Conservation (phyloP, 805 yeast species). For the Lipomyces sp. region DNA sequence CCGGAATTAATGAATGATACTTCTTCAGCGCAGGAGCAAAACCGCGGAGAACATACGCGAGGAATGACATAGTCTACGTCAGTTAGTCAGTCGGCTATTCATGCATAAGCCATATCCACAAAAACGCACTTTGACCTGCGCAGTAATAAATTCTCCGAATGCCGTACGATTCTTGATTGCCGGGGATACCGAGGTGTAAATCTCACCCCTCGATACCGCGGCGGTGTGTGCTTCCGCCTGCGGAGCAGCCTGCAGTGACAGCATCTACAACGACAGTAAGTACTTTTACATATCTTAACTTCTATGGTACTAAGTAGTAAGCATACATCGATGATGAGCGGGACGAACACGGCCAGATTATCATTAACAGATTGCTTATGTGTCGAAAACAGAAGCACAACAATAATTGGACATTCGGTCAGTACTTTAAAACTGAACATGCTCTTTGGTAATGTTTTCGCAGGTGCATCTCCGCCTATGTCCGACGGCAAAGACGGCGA, state of each 20-base stretch:
- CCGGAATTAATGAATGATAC: slow-evolving; percentile 74
- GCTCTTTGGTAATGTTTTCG: slow-evolving; percentile 65
- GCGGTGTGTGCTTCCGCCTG: slow-evolving; percentile 72
- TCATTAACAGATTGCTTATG: slow-evolving; percentile 75
- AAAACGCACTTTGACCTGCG: slow-evolving; percentile 71
- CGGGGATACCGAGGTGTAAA: slow-evolving; percentile 74
- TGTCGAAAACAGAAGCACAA: slow-evolving; percentile 88
- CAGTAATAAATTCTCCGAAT: slow-evolving; percentile 84
- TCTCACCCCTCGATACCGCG: slow-evolving; percentile 59
- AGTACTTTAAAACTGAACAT: slow-evolving; percentile 85
- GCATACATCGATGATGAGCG: slow-evolving; percentile 65
- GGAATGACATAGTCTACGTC: slow-evolving; percentile 75
- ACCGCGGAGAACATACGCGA: slow-evolving; percentile 90
- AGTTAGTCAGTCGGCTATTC: not conserved
- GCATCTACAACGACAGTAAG: slow-evolving; percentile 45
- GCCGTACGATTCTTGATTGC: slow-evolving; percentile 74
- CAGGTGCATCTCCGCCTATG: slow-evolving; percentile 49
- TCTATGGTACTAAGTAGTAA: no score
- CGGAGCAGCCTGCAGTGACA: slow-evolving; percentile 78
- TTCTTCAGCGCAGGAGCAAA: slow-evolving; percentile 67
- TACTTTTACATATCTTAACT: not conserved
- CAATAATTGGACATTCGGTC: slow-evolving; percentile 95
- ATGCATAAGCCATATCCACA: not conserved
- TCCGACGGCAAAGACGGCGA: slow-evolving; percentile 51
- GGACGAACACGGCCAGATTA: slow-evolving; percentile 76